Conservation (phyloP, 176 grass and related monocot species). For the Hsuehochloa calcarea region DNA sequence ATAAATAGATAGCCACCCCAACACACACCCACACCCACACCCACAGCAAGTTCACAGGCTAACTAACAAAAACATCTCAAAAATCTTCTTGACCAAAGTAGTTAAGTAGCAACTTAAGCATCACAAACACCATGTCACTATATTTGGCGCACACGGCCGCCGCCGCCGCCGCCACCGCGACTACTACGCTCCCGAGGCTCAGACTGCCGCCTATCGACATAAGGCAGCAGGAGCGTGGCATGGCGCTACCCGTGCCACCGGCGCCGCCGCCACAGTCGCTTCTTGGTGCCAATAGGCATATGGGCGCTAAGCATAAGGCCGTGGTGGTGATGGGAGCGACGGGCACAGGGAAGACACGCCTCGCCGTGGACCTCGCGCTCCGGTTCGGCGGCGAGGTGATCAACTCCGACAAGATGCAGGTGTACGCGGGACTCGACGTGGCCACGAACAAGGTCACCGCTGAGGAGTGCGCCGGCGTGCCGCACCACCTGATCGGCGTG, state of each 20-base stretch:
- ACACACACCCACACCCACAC: background rate
- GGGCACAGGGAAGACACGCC: slow-evolving; percentile 50
- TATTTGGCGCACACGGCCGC: slow-evolving; percentile 17
- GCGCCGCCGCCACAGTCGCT: background rate
- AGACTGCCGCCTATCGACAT: background rate
- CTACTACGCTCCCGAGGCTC: slow-evolving; percentile 14
- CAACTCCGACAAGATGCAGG: slow-evolving; percentile 63
- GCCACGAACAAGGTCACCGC: slow-evolving; percentile 58
- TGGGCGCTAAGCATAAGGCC: slow-evolving; percentile 23
- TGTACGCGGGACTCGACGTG: slow-evolving; percentile 40
- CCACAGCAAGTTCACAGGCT: slow-evolving; percentile 21
- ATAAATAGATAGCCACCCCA: slow-evolving; percentile 38
- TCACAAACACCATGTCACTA: slow-evolving; percentile 32
- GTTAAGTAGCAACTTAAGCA: slow-evolving; percentile 15
- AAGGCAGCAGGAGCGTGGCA: slow-evolving; percentile 13
- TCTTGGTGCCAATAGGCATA: background rate
- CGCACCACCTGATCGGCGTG: slow-evolving; percentile 51
- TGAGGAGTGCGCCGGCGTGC: slow-evolving; percentile 33
- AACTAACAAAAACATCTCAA: background rate
- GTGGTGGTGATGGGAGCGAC: slow-evolving; percentile 61
- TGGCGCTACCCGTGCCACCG: background rate
- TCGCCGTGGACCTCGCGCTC: slow-evolving; percentile 46
- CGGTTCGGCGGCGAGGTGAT: slow-evolving; percentile 54
- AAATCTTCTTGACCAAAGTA: slow-evolving; percentile 11
- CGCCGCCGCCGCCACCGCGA: background rate